Base-by-base conservation (phyloP, 306 rosid genomes). In the Begonia fuchsioides region DNA sequence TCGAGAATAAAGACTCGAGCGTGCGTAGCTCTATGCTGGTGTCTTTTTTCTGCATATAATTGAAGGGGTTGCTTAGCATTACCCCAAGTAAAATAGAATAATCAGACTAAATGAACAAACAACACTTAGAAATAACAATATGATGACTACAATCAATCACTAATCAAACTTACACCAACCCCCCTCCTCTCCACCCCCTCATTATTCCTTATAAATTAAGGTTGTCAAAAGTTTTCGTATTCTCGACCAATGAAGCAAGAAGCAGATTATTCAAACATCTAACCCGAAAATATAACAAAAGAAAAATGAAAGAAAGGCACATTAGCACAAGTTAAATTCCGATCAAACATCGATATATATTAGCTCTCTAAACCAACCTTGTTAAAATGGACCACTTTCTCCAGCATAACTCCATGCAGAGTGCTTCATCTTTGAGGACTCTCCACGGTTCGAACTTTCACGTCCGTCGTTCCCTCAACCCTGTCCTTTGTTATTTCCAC, bases 401-500 rank as follows among this genome's bases (percentile, higher is more conserved):
- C 8, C 35, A 26, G 5, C 35, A 26, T 26, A 66, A 41, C 63
- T 70, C 67, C 67, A 17, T 49, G 60, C 55, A 49, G n/a, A 49
- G 52, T 54, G 2, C 13, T 59, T 90, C 75, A 81, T 75, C 94
- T 85, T 60, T 85, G 98, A 56, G 95, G 93, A 17, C 94, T 80
- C 49, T 92, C 98, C 63, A 92, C 78, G 2, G 96, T 92, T 52
- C 98, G 93, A 58, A 92, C 94, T 65, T 80, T 85, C 53, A 93
- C 98, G 10, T 75, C 84, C 12, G 92, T 43, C 98, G 85, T 85
- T 63, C 87, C 96, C 68, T 92, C 98, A 20, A 85, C 70, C 66
- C 87, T 72, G 61, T 92, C 98, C 64, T 92, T 92, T 55, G 95
- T 92, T 71, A 92, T 82, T 70, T 92, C 98, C 68, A 92, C 98